Percentiles rank a stretch among this genome's conserved stretches.
Evolutionary conservation across 78 protist genomes (phyloP).

Genomic region (Dictyostelium firmibasis): DNA sequence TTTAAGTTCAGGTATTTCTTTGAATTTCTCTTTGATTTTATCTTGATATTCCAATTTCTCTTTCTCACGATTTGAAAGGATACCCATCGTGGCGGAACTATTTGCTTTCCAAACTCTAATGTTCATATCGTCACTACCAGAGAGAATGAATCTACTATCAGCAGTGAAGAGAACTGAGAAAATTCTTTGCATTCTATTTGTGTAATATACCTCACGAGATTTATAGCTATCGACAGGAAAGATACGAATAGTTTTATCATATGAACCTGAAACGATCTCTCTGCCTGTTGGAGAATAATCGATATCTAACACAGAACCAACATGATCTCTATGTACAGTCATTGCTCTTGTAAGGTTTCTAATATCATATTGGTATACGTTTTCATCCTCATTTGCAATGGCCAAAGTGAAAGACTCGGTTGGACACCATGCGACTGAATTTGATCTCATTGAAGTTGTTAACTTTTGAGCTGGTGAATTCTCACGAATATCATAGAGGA

Average conservation of each 20-base stretch:
- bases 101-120: constrained; percentile 95
- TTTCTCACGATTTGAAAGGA: constrained; percentile 26
- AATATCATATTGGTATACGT: constrained; percentile 96
- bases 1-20: constrained; percentile 69
- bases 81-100: constrained; percentile 66
- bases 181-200: constrained; percentile 95
- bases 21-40: constrained; percentile 59
- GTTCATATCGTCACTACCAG: constrained; percentile 92
- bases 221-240: constrained; percentile 54
- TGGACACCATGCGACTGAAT: constrained; percentile 94
- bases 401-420: constrained; percentile 90
- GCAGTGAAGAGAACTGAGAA: constrained; percentile 81
- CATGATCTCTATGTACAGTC: constrained; percentile 92
- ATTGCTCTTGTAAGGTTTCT: constrained; percentile 90
- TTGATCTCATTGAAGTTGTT: constrained; percentile 63
- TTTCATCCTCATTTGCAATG: constrained; percentile 94
- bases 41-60: constrained; percentile 37
- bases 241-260: constrained; percentile 95
- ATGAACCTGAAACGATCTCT: constrained; percentile 93
- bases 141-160: constrained; percentile 90
- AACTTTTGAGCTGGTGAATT: constrained; percentile 85
- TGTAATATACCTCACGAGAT: constrained; percentile 93
- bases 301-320: constrained; percentile 91
- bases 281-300: constrained; percentile 97
- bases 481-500: constrained; percentile 91